Conservation (phyloP, 1,139 yeast species). For the Pichia sp. region DNA sequence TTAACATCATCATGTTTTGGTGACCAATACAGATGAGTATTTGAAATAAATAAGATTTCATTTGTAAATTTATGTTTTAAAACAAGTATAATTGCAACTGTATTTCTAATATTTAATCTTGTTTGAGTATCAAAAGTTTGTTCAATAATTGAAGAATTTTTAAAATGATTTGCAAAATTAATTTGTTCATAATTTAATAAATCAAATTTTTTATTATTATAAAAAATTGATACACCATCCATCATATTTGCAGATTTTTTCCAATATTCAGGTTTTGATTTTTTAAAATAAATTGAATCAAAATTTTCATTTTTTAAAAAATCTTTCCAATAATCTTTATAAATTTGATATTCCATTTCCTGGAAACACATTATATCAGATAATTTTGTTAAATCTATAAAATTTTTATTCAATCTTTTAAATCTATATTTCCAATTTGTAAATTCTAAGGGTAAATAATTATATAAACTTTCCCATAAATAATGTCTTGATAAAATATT, state of each 20-base stretch:
- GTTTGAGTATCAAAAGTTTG: conserved; percentile 35
- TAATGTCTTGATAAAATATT: conserved; percentile 52
- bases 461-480: conserved; percentile 51
- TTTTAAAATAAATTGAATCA: conserved; percentile 41
- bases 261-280: conserved; percentile 49
- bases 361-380: conserved; percentile 58
- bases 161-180: conserved; percentile 38
- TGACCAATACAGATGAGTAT: conserved; percentile 59
- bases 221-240: conserved; percentile 55
- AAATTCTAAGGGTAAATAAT: conserved; percentile 40
- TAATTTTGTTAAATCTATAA: conserved; percentile 32
- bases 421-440: conserved; percentile 47
- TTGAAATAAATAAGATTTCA: conserved; percentile 40
- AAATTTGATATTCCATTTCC: conserved; percentile 49
- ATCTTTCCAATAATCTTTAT: conserved; percentile 38
- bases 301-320: conserved; percentile 26
- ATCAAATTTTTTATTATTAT: conserved; percentile 41
- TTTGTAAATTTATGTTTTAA: conserved; percentile 38
- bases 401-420: conserved; percentile 36
- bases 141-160: conserved; percentile 30
- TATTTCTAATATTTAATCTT: conserved; percentile 44
- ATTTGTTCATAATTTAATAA: conserved; percentile 37
- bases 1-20: conserved; percentile 48
- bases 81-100: conserved; percentile 46
- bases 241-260: conserved; percentile 37